Percentiles rank a stretch among this genome's conserved stretches.
Evolutionary conservation across 768 basidiomycete genomes (phyloP).

Genomic region (Leucocoprinus birnbaumii): DNA sequence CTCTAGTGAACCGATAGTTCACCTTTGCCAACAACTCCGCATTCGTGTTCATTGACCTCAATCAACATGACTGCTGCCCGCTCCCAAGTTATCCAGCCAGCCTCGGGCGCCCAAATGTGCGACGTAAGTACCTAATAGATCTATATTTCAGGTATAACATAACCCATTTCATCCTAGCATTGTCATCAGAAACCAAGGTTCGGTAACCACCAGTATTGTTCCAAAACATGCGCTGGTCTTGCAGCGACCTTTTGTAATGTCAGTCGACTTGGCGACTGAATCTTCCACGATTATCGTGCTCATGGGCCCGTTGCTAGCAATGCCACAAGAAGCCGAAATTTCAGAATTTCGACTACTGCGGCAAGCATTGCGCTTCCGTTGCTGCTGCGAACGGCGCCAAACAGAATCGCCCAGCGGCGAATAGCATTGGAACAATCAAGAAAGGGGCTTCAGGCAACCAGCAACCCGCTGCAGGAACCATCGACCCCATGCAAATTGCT

Average conservation of each 20-base stretch:
- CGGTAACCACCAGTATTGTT: slow-evolving; percentile 43
- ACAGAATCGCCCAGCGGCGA: slow-evolving; percentile 13
- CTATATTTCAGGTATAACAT: slow-evolving; percentile 4
- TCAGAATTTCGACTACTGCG: slow-evolving; percentile 57
- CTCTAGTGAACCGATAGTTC: slow-evolving; percentile 6
- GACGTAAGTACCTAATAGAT: slow-evolving; percentile 27
- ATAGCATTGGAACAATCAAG: slow-evolving; percentile 12
- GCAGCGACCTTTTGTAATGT: slow-evolving; percentile 44
- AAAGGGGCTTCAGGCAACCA: slow-evolving; percentile 15
- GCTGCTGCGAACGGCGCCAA: slow-evolving; percentile 32
- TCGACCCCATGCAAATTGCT: slow-evolving; percentile 38
- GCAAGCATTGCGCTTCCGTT: slow-evolving; percentile 57
- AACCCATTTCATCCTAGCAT: slow-evolving; percentile 30
- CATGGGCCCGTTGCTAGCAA: slow-evolving; percentile 27
- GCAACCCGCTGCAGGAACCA: slow-evolving; percentile 19
- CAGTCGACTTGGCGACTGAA: slow-evolving; percentile 18
- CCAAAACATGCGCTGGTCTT: slow-evolving; percentile 52
- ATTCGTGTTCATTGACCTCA: slow-evolving; percentile 4
- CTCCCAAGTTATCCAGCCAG: slow-evolving; percentile 18
- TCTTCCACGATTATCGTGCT: neutral
- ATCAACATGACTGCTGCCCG: slow-evolving; percentile 27
- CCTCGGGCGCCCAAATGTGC: slow-evolving; percentile 32
- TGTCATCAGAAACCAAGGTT: slow-evolving; percentile 50
- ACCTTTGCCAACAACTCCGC: slow-evolving; percentile 4
- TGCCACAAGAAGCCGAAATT: slow-evolving; percentile 63